A percentile compares a stretch with the other conserved stretches of the same genome.
Conservation (phyloP, 148 eudicot genomes). For the Fagopyrum homotropicum region DNA sequence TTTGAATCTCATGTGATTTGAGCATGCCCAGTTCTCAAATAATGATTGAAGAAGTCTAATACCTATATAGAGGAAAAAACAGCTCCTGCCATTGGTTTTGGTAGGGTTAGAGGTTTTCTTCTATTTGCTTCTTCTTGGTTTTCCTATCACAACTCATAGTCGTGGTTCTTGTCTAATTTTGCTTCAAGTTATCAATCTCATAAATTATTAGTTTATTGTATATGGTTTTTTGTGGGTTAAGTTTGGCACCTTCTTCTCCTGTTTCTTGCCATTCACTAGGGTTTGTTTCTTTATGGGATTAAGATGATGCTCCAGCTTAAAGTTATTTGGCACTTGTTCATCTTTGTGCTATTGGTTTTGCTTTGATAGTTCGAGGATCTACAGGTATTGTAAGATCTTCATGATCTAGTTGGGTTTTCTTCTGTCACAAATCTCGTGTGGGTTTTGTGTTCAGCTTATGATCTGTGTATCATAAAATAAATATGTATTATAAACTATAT, state of each 20-base stretch:
- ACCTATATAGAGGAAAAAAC: too few species aligned
- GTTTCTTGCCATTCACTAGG: constrained; percentile 6
- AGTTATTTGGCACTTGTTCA: constrained; percentile 31
- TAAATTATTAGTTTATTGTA: constrained; percentile 8
- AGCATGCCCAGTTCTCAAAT: too few species aligned
- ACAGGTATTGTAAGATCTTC: constrained; percentile 34
- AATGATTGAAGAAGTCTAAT: too few species aligned
- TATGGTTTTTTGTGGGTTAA: not conserved
- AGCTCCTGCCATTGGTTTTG: too few species aligned
- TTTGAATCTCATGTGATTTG: too few species aligned
- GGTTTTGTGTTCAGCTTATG: not conserved
- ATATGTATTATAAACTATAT: too few species aligned
- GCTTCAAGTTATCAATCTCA: constrained; percentile 22
- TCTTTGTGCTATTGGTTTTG: constrained; percentile 37
- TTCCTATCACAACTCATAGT: too few species aligned
- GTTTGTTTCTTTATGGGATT: constrained; percentile 44
- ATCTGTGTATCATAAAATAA: not conserved
- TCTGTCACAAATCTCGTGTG: constrained; percentile 2
- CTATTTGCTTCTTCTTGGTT: too few species aligned
- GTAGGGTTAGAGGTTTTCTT: too few species aligned
- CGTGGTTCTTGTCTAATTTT: not conserved
- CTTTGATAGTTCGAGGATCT: constrained; percentile 48
- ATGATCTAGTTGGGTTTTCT: not conserved
- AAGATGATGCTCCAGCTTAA: constrained; percentile 36
- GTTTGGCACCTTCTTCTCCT: not conserved